Evolutionary conservation across 305 asterid species (phyloP).

Genomic region (Petunia hybrid): DNA sequence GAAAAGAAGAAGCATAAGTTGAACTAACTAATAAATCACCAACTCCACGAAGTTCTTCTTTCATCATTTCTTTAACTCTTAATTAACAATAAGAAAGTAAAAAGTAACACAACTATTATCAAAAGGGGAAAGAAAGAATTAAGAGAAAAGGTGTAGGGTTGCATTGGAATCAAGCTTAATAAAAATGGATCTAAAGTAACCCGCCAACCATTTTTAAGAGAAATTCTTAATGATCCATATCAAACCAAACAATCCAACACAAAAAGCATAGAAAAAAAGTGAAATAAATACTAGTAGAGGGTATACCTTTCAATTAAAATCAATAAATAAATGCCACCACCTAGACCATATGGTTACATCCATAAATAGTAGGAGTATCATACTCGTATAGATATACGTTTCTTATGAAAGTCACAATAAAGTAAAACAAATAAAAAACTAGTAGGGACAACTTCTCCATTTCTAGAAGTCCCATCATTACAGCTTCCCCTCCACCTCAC

Average conservation of each 20-base stretch:
- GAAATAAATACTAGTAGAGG: background rate
- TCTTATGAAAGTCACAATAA: constrained; percentile 12
- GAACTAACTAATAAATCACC: constrained; percentile 6
- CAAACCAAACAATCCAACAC: constrained; percentile 2
- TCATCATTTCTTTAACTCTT: constrained; percentile 24
- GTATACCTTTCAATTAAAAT: background rate
- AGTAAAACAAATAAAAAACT: constrained; percentile 29
- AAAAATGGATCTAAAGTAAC: constrained; percentile 7
- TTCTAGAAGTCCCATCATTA: constrained; percentile 60
- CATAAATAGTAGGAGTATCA: background rate
- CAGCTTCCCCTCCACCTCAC: constrained; percentile 45
- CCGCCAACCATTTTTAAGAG: background rate
- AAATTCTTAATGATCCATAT: background rate
- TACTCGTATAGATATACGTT: constrained; percentile 10
- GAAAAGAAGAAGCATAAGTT: background rate
- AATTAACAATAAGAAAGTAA: constrained; percentile 15
- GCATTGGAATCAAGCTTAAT: constrained; percentile 14
- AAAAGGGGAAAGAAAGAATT: background rate
- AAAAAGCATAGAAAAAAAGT: background rate
- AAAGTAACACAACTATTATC: background rate
- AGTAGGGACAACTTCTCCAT: constrained; percentile 49
- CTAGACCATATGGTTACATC: constrained; percentile 18
- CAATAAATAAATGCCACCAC: constrained; percentile 14
- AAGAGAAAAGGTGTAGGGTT: background rate
- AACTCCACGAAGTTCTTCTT: constrained; percentile 22